Conservation (phyloP, 495 filamentous ascomycete genomes). For the Penicillium daleae region DNA sequence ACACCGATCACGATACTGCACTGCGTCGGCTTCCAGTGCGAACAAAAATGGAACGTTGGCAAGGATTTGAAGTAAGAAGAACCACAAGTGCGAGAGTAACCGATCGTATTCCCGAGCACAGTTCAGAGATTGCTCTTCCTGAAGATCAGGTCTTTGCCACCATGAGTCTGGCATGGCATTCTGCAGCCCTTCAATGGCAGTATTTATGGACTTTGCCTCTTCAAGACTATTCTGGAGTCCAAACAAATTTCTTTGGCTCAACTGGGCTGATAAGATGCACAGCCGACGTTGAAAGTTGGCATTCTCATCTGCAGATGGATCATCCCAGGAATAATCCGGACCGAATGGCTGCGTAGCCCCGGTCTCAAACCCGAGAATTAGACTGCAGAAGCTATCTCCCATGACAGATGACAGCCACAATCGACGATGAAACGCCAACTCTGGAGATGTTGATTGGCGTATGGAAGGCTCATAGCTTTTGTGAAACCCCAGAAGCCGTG, state of each 20-base stretch:
- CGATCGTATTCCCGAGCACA: neutral
- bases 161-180: neutral
- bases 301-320: neutral
- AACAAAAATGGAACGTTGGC: neutral
- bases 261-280: neutral
- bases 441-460: neutral
- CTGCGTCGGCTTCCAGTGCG: neutral
- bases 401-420: neutral
- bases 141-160: conserved; percentile 1
- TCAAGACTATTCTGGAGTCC: neutral
- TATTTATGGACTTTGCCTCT: neutral
- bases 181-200: neutral
- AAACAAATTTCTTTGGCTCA: neutral
- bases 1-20: neutral
- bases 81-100: neutral
- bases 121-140: neutral
- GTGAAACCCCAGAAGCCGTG: neutral
- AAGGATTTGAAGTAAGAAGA: neutral
- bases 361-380: neutral
- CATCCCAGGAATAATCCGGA: neutral
- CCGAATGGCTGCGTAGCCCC: neutral
- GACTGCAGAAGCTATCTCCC: conserved; percentile 1
- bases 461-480: neutral
- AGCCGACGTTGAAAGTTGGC: conserved; percentile 1
- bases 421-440: neutral